Percentiles rank a stretch among this genome's conserved stretches.
phyloP scores from a whole-genome alignment of 805 yeast genomes.

The Yarrowia divulgata region DNA sequence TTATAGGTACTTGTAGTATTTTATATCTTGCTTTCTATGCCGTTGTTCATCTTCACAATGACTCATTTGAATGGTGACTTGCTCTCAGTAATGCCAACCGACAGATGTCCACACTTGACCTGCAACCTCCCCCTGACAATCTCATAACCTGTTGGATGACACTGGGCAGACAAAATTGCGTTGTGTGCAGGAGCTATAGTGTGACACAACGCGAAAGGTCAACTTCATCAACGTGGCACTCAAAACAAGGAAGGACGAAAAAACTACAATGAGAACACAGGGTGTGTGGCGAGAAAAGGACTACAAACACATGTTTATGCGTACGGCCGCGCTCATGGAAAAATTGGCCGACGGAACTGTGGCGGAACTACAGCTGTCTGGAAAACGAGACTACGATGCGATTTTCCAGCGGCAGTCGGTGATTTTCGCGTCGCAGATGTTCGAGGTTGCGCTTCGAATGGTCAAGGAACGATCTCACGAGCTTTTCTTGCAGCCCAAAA shows the following conservation, averaged over 20 bases:
- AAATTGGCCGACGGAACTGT: conserved; percentile 23
- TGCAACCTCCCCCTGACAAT: background rate
- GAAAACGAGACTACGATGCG: conserved; percentile 23
- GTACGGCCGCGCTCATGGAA: conserved; percentile 33
- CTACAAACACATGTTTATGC: conserved; percentile 24
- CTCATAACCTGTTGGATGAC: conserved; percentile 1
- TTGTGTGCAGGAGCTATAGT: background rate
- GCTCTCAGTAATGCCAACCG: background rate
- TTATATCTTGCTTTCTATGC: background rate
- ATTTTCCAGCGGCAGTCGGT: conserved; percentile 19
- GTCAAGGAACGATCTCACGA: conserved; percentile 11
- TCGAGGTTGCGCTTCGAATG: conserved; percentile 10
- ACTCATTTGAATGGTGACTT: too few species aligned
- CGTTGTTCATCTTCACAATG: background rate
- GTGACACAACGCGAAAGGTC: background rate
- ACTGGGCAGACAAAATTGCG: background rate
- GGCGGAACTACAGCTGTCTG: conserved; percentile 13
- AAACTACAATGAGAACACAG: conserved; percentile 16
- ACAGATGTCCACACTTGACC: background rate
- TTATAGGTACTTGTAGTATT: too few species aligned
- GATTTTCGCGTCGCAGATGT: conserved; percentile 27
- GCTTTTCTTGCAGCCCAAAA: conserved; percentile 19
- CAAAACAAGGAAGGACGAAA: background rate
- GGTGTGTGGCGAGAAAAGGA: conserved; percentile 26
- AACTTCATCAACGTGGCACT: background rate